A percentile compares a stretch with the other conserved stretches of the same genome.
Evolutionary conservation across 176 grass and related monocot species (phyloP).

Genomic region (Carex littledalei): DNA sequence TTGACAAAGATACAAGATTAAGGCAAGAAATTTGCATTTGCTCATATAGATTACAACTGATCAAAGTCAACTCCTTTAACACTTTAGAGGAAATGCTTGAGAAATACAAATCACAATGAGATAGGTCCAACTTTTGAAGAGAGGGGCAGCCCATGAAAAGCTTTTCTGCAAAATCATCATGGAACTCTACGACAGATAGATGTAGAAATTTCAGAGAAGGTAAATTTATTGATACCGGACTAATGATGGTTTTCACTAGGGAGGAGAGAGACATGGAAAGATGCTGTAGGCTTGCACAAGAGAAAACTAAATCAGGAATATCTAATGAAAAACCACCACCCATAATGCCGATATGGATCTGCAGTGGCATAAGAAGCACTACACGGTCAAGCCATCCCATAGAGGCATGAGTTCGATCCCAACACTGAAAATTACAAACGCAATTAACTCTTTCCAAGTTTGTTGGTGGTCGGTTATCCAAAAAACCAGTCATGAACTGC

Average conservation of each 20-base stretch:
- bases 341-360: neutral
- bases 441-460: neutral
- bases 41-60: neutral
- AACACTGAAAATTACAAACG: neutral
- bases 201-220: neutral
- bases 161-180: neutral
- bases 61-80: neutral
- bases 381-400: neutral
- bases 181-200: neutral
- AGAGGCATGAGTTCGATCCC: too few species aligned
- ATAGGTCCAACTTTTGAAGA: neutral
- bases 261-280: neutral
- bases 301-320: neutral
- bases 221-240: neutral
- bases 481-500: neutral
- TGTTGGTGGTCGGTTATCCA: neutral
- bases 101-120: neutral
- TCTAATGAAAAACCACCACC: neutral
- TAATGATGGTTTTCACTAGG: neutral
- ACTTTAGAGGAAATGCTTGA: neutral
- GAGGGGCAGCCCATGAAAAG: neutral
- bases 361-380: neutral
- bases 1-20: neutral
- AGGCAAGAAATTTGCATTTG: constrained; percentile 1
- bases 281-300: neutral